phyloP scores from a whole-genome alignment of 257 asterid species.

The Knoxia roxburghii region DNA sequence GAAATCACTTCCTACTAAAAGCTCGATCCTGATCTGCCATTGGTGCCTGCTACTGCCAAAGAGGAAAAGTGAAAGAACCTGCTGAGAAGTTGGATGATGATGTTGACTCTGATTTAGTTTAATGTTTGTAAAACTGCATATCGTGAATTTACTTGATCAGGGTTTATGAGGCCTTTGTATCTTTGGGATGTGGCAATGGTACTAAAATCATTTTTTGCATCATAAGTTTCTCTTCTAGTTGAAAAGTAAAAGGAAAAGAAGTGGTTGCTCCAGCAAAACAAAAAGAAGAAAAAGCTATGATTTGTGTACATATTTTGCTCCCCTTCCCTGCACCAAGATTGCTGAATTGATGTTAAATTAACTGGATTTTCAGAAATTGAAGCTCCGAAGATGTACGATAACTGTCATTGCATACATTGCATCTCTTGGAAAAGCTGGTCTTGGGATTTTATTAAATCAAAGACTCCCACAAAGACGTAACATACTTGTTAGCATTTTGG shows the following conservation, averaged over 20 bases:
- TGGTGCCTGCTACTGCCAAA: neutral
- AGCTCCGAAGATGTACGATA: conserved; percentile 75
- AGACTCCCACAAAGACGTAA: conserved; percentile 45
- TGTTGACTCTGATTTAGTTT: neutral
- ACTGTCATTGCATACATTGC: conserved; percentile 78
- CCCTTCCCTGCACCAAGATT: neutral
- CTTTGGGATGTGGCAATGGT: neutral
- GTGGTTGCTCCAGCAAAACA: neutral
- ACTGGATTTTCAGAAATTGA: conserved; percentile 62
- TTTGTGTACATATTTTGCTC: neutral
- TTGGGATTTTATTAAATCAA: conserved; percentile 50
- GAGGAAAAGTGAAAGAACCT: neutral
- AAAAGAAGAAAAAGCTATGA: too few species aligned
- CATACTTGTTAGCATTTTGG: conserved; percentile 60
- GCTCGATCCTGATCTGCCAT: neutral
- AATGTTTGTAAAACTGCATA: too few species aligned
- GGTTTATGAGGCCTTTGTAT: neutral
- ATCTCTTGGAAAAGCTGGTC: conserved; percentile 62
- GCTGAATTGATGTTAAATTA: conserved; percentile 7
- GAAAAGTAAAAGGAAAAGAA: neutral
- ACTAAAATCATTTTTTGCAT: too few species aligned
- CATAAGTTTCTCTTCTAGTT: too few species aligned
- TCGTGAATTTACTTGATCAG: neutral
- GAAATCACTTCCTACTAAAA: neutral
- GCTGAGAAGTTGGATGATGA: neutral